Evolutionary conservation across 192 early-diverging fungal species (phyloP), one percentile per base, ranked within the genome.

Genomic region (Backusella macrospora): DNA sequence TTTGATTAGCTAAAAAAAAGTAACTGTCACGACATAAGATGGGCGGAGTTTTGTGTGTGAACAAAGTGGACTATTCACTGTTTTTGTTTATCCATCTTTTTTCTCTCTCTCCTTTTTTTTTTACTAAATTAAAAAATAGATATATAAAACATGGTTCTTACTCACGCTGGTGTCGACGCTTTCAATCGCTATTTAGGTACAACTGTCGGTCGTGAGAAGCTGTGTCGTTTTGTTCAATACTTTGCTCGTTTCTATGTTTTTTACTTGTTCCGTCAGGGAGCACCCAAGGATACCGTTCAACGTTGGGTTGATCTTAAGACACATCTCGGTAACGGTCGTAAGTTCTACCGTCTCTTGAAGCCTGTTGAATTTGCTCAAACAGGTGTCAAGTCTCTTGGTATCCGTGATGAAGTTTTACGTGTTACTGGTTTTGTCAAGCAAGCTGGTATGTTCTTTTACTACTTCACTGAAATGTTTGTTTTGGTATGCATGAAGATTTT

Each of bases 201-300:
- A 29, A 89, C 90, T 21, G 81, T 83, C 16, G 93, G 92, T 38
- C 91, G 93, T 71, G 93, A 94, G 76, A 92, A 93, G 74, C 72
- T 85, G n/a, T 90, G 90, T 78, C 90, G 95, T 73, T 84, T 92
- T 62, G 86, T 94, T 26, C 96, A 98, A 80, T 96, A 95, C 85
- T 90, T 94, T 77, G 84, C 92, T 10, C 93, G 94, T 16, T 94
- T 96, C 76, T 81, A 92, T 40, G 87, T 84, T 42, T 94, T 89
- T 86, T 86, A 88, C 72, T 66, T 92, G 66, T 70, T 81, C 48
- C 81, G 86, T 64, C 73, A 85, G 38, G 88, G 83, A n/a, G 78
- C 83, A 68, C 70, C 83, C 66, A 90, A 92, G 73, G 89, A 88
- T 10, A 80, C 78, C 21, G 74, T 93, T 23, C 83, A 78, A 21